Evolutionary conservation across 2,329 filamentous ascomycete species (phyloP), one percentile per base, ranked within the genome.

Genomic region (Domatiomyces globalis): DNA sequence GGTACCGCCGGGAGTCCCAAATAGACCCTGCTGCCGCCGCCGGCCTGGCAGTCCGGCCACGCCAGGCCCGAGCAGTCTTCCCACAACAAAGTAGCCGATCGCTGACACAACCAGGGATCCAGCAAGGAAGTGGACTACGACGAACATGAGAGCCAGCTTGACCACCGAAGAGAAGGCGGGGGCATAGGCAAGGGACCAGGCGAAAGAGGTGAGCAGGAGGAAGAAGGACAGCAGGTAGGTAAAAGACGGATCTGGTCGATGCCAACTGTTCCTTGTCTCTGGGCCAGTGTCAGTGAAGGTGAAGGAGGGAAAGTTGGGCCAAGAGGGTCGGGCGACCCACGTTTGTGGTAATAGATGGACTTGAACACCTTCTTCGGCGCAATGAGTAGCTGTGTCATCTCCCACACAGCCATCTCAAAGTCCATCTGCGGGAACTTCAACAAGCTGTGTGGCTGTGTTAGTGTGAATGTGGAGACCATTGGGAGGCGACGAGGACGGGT

Each of bases 341-440:
- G 59, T 49, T 61, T 61, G 67, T 84, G 80, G 62, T 84, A 83
- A 65, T 83, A 84, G 65, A 84, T 83, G 45, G 79, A 81, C 56
- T 81, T 72, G 65, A 84, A 84, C 48, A 84, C 81, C 64, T 83
- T 83, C 69, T 83, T 84, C 0, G 81, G 81, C 29, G 80, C 78
- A 63, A 84, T 79, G 57, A 84, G 72, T 49, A 84, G 70, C 60
- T 76, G 78, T 55, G 78, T 81, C 77, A 84, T 84, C 65, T 84
- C 81, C 81, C 81, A 84, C 59, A 83, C 77, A 18, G 81, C 81
- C 73, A 83, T 82, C 63, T 84, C 81, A 63, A 84, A 84, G 70
- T 84, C 81, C 81, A 84, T 84, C 60, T 83, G 80, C 9, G 80
- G 80, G 62, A 84, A 84, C 65, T 84, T 84, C 73, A 84, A 83